phyloP scores from a whole-genome alignment of 768 basidiomycete species.

The Tylopilus sp. region DNA sequence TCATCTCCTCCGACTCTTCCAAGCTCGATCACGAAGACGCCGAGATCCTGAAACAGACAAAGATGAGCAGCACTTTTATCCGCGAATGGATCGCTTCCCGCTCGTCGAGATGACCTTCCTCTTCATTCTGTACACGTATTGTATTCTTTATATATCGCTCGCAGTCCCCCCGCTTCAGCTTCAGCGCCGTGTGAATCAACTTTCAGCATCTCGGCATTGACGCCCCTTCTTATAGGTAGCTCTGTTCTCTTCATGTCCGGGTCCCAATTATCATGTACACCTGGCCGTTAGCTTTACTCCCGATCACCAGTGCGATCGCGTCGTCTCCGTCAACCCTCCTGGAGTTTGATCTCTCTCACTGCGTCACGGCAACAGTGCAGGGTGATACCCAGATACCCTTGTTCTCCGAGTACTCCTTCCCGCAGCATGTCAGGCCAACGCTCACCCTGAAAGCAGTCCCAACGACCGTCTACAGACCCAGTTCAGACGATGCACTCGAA shows the following conservation, averaged over 20 bases:
- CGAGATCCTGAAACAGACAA: slow-evolving; percentile 66
- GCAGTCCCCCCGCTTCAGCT: background rate
- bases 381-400: slow-evolving; percentile 2
- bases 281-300: background rate
- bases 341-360: slow-evolving; percentile 24
- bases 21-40: slow-evolving; percentile 64
- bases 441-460: slow-evolving; percentile 38
- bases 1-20: slow-evolving; percentile 68
- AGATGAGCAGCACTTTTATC: slow-evolving; percentile 95
- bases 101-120: slow-evolving; percentile 6
- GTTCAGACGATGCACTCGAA: slow-evolving; percentile 47
- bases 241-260: background rate
- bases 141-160: slow-evolving; percentile 8
- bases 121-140: background rate
- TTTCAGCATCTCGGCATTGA: background rate
- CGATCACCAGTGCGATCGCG: slow-evolving; percentile 2
- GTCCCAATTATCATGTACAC: slow-evolving; percentile 1
- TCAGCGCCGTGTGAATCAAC: slow-evolving; percentile 2
- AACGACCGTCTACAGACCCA: slow-evolving; percentile 60
- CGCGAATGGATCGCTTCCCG: slow-evolving; percentile 74
- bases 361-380: slow-evolving; percentile 1
- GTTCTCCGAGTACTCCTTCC: slow-evolving; percentile 6
- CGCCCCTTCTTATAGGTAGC: background rate
- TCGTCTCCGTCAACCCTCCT: slow-evolving; percentile 5
- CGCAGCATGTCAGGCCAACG: slow-evolving; percentile 7